These are phyloP conservation scores for Tulasnella sp. DNA, from an alignment of 768 basidiomycete species.

Conservation along the genomic window DNA sequence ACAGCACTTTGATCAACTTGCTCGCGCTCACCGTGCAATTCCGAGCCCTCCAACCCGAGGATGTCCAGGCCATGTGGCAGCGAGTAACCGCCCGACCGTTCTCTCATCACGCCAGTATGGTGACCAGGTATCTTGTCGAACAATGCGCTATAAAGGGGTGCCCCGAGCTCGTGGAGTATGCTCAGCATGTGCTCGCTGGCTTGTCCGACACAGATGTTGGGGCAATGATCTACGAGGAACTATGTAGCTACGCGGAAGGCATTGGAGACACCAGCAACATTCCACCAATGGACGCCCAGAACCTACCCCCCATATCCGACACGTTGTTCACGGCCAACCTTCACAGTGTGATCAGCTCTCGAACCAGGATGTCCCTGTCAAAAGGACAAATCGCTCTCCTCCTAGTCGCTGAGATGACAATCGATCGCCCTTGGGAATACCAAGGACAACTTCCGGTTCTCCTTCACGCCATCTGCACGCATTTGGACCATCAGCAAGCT, in stretches of 20 bases:
- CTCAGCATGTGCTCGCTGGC: constrained; percentile 76
- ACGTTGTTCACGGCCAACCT: constrained; percentile 50
- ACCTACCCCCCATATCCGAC: constrained; percentile 41
- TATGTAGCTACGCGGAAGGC: constrained; percentile 83
- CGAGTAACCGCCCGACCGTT: constrained; percentile 69
- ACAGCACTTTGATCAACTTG: constrained; percentile 69
- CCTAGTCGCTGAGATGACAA: constrained; percentile 70
- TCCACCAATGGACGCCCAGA: constrained; percentile 43
- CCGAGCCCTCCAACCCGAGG: constrained; percentile 68
- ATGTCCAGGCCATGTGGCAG: constrained; percentile 73
- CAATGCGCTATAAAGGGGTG: constrained; percentile 83
- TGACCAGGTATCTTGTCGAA: constrained; percentile 78
- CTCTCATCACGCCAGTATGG: constrained; percentile 69
- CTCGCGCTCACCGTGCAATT: constrained; percentile 78
- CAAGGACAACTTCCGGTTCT: constrained; percentile 65
- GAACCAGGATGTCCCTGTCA: constrained; percentile 65
- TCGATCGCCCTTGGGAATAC: constrained; percentile 74
- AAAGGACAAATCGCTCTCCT: constrained; percentile 86
- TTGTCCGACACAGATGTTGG: constrained; percentile 74
- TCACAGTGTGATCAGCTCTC: constrained; percentile 63
- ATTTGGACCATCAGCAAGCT: constrained; percentile 70
- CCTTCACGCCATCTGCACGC: constrained; percentile 74
- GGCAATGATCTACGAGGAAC: constrained; percentile 67
- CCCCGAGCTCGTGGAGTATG: constrained; percentile 69
- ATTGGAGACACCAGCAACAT: constrained; percentile 65